Evolutionary conservation across 768 basidiomycete species (phyloP), one percentile per base, ranked within the genome.

Genomic region (Exidia glandulosa): DNA sequence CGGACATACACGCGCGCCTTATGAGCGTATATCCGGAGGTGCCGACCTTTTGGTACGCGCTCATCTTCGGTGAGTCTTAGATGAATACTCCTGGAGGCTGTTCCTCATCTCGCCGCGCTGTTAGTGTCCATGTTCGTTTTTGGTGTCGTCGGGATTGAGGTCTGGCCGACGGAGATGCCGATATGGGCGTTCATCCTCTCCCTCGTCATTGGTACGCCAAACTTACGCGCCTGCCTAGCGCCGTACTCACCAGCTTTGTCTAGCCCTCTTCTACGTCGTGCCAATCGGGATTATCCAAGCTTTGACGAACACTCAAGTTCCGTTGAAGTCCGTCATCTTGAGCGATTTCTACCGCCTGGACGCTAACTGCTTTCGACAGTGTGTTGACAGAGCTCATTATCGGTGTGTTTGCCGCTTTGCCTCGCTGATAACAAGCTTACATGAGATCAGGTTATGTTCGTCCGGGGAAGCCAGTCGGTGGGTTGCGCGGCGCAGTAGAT

Each of bases 241-340:
- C 63, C 70, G 68, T 32, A 55, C 67, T 71, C 32, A n/a, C 16
- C 19, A 66, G 64, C 57, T 57, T 67, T 32, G 55, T 30, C 32
- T 56, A 62, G 68, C 79, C 23, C 65, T 86, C 60, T 32, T 79
- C 60, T 66, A 88, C 55, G 64, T 83, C 1, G 66, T 90, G 36
- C 93, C 93, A 3, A 73, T 85, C 55, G 84, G 88, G 63, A 88
- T 94, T 81, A 79, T 93, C 57, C 85, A 87, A 65, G 90, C 90
- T 31, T 87, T 93, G 68, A 91, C 92, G 62, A 94, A 94, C 70
- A 90, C 93, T 69, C 77, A 80, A 62, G 70, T 90, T 54, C 75
- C 76, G 4, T 74, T 86, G 2, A 79, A 81, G 63, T 69, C 59
- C 60, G 63, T 12, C 12, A 23, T 13, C 29, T 5, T 47, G 23